Percentiles rank a stretch among this genome's conserved stretches.
Conservation (phyloP, 306 rosid species). For the Bauhinia variegata region DNA sequence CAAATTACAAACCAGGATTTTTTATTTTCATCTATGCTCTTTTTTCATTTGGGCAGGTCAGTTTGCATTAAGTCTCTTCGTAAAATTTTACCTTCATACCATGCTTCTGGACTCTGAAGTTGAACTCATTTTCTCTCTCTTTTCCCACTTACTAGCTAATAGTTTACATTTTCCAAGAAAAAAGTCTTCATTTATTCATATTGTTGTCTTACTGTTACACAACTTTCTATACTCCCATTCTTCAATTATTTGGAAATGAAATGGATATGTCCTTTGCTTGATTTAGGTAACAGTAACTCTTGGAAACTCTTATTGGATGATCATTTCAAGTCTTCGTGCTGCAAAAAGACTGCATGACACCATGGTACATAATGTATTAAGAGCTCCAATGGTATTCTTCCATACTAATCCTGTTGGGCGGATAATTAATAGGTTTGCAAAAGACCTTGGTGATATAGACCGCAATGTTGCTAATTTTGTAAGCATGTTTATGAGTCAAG, state of each 20-base stretch:
- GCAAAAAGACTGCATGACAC: constrained; percentile 71
- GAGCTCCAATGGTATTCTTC: constrained; percentile 88
- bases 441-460: constrained; percentile 80
- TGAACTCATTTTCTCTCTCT: neutral
- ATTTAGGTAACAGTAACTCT: constrained; percentile 74
- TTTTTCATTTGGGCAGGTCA: constrained; percentile 82
- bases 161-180: constrained; percentile 21
- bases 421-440: constrained; percentile 86
- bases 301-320: constrained; percentile 77
- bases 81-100: constrained; percentile 24
- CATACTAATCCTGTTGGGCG: constrained; percentile 90
- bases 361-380: constrained; percentile 55
- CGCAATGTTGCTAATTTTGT: constrained; percentile 52
- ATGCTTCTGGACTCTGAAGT: neutral
- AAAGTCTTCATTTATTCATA: constrained; percentile 18
- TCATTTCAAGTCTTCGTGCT: constrained; percentile 72
- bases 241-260: constrained; percentile 14
- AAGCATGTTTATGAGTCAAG: constrained; percentile 65
- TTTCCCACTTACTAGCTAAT: constrained; percentile 7
- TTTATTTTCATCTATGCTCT: constrained; percentile 69
- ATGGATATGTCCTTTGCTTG: constrained; percentile 31
- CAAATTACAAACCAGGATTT: constrained; percentile 57
- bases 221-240: constrained; percentile 15
- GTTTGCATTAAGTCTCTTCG: constrained; percentile 20
- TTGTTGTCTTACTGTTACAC: constrained; percentile 12